These are phyloP conservation scores for Discostella stelligera DNA, from an alignment of 352 stramenopile species.

Conservation along the genomic window DNA sequence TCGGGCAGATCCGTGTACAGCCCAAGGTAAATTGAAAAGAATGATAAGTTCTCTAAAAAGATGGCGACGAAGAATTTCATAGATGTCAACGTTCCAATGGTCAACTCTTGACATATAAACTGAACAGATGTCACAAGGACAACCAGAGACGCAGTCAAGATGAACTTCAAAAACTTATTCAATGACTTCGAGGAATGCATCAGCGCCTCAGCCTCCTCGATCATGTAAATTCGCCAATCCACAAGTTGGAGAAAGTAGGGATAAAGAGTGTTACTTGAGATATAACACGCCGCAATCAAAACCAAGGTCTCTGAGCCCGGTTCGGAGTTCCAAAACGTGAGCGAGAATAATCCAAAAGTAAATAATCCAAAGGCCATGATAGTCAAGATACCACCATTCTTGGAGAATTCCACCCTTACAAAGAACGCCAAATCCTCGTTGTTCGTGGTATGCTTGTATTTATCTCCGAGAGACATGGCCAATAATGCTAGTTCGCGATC, in stretches of 20 bases:
- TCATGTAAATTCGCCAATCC: slow-evolving; percentile 68
- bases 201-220: slow-evolving; percentile 62
- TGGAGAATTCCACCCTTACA: slow-evolving; percentile 57
- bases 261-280: slow-evolving; percentile 60
- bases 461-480: slow-evolving; percentile 56
- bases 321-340: slow-evolving; percentile 61
- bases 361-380: slow-evolving; percentile 51
- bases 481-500: slow-evolving; percentile 52
- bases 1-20: slow-evolving; percentile 56
- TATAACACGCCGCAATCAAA: slow-evolving; percentile 50
- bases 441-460: slow-evolving; percentile 39
- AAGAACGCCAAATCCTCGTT: slow-evolving; percentile 69
- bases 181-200: slow-evolving; percentile 57
- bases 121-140: slow-evolving; percentile 49
- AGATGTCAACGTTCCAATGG: slow-evolving; percentile 43
- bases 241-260: slow-evolving; percentile 57
- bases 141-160: slow-evolving; percentile 39
- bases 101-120: slow-evolving; percentile 40
- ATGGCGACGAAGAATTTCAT: slow-evolving; percentile 67
- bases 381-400: slow-evolving; percentile 44
- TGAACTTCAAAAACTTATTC: slow-evolving; percentile 57
- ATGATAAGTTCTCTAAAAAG: slow-evolving; percentile 51
- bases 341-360: slow-evolving; percentile 51
- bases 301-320: slow-evolving; percentile 50
- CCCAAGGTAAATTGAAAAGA: slow-evolving; percentile 52